Evolutionary conservation across 139 green algal genomes (phyloP).

Genomic region (Mychonastes homosphaera): DNA sequence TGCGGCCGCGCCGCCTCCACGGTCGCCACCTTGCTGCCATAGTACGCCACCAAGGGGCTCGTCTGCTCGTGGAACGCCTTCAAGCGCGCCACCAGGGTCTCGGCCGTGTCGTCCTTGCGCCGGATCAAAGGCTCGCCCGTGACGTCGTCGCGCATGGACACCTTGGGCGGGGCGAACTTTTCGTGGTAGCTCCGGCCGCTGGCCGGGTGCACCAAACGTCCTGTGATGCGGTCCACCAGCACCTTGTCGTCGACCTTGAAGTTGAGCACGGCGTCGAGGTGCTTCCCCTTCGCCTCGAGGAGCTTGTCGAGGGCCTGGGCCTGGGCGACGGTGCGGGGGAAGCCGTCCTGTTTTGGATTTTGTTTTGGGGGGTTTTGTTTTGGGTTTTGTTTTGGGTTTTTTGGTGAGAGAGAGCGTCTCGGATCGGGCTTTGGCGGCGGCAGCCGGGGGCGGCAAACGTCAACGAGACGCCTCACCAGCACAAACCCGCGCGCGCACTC

Average conservation of each 20-base stretch:
- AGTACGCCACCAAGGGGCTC: conserved; percentile 63
- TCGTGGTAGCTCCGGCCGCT: conserved; percentile 91
- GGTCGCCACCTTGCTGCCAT: conserved; percentile 41
- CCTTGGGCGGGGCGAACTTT: conserved; percentile 86
- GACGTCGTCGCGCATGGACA: conserved; percentile 52
- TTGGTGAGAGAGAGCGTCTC: background rate
- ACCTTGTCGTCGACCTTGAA: conserved; percentile 83
- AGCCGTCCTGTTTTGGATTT: no score
- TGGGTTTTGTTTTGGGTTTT: no score
- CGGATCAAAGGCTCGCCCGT: conserved; percentile 83
- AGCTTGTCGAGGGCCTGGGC: conserved; percentile 92
- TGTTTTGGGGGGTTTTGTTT: no score
- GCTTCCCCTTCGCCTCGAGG: conserved; percentile 54
- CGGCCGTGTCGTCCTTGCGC: conserved; percentile 97
- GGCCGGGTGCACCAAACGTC: conserved; percentile 81
- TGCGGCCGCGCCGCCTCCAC: conserved; percentile 51
- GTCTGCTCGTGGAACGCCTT: conserved; percentile 88
- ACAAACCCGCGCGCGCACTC: conserved; percentile 94
- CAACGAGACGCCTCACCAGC: conserved; percentile 34
- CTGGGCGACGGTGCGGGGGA: conserved; percentile 31
- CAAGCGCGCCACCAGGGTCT: conserved; percentile 86
- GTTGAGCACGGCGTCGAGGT: conserved; percentile 87
- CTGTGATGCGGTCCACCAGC: conserved; percentile 85
- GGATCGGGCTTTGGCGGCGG: background rate
- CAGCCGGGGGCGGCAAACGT: background rate